Evolutionary conservation across 305 asterid genomes (phyloP).

Genomic region (Fraxinus greggii): DNA sequence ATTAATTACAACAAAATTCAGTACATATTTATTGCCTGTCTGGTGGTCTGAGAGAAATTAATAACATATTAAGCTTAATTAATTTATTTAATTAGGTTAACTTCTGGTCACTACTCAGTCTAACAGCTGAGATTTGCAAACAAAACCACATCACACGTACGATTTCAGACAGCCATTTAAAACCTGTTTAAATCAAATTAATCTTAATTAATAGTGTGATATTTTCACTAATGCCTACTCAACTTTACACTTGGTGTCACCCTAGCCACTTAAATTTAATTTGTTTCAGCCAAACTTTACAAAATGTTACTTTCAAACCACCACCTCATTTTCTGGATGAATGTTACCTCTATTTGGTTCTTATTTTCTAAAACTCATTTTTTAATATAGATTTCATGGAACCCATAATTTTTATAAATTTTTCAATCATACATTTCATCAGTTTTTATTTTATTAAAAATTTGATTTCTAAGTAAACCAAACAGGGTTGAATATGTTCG

Average conservation of each 20-base stretch:
- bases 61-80: constrained; percentile 8
- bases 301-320: too few species aligned
- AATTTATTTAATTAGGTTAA: constrained; percentile 41
- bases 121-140: constrained; percentile 45
- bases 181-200: constrained; percentile 21
- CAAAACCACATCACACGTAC: constrained; percentile 33
- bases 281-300: too few species aligned
- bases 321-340: too few species aligned
- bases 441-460: background rate
- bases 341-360: too few species aligned
- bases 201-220: background rate
- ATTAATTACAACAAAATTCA: constrained; percentile 8
- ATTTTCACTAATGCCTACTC: too few species aligned
- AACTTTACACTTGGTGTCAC: too few species aligned
- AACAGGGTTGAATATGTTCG: too few species aligned
- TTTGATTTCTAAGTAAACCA: background rate
- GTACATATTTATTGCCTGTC: constrained; percentile 22
- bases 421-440: background rate
- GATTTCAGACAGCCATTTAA: constrained; percentile 9
- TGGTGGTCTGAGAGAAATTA: constrained; percentile 10
- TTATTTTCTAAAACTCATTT: background rate
- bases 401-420: too few species aligned
- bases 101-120: constrained; percentile 45
- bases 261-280: too few species aligned
- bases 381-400: too few species aligned